A percentile compares a stretch with the other conserved stretches of the same genome.
phyloP scores from a whole-genome alignment of 192 early-diverging fungal species.

The Chytriomyces sp. region DNA sequence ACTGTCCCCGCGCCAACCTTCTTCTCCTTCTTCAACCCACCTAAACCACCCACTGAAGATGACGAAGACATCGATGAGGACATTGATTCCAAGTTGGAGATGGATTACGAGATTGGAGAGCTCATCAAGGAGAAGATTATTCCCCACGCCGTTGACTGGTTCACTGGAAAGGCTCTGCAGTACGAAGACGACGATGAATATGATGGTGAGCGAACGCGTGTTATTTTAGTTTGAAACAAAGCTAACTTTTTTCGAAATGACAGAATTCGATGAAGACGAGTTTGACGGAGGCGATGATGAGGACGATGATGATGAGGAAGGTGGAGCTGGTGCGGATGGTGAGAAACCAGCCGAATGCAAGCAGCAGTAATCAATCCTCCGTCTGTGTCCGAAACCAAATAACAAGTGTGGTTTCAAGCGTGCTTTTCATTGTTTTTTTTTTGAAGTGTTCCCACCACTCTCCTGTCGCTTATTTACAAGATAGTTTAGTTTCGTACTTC shows the following conservation, averaged over 20 bases:
- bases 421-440: too few species aligned
- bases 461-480: too few species aligned
- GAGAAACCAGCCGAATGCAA: slow-evolving; percentile 55
- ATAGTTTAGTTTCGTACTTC: too few species aligned
- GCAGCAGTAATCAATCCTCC: slow-evolving; percentile 53
- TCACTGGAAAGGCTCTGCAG: slow-evolving; percentile 95
- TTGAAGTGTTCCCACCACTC: too few species aligned
- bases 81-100: slow-evolving; percentile 85
- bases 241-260: slow-evolving; percentile 41
- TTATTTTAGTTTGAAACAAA: slow-evolving; percentile 25
- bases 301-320: slow-evolving; percentile 74
- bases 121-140: slow-evolving; percentile 98
- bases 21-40: slow-evolving; percentile 94
- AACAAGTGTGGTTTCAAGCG: too few species aligned
- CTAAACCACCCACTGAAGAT: slow-evolving; percentile 66
- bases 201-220: slow-evolving; percentile 28
- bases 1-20: slow-evolving; percentile 96
- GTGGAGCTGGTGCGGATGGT: slow-evolving; percentile 40
- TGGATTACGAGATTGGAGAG: slow-evolving; percentile 96
- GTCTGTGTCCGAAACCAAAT: too few species aligned
- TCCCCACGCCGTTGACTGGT: slow-evolving; percentile 96
- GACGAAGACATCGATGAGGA: slow-evolving; percentile 73
- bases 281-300: slow-evolving; percentile 73
- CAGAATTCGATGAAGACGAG: slow-evolving; percentile 71
- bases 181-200: slow-evolving; percentile 75